phyloP scores from a whole-genome alignment of 1,284 basidiomycete species.

The Entoloma clypeatum region DNA sequence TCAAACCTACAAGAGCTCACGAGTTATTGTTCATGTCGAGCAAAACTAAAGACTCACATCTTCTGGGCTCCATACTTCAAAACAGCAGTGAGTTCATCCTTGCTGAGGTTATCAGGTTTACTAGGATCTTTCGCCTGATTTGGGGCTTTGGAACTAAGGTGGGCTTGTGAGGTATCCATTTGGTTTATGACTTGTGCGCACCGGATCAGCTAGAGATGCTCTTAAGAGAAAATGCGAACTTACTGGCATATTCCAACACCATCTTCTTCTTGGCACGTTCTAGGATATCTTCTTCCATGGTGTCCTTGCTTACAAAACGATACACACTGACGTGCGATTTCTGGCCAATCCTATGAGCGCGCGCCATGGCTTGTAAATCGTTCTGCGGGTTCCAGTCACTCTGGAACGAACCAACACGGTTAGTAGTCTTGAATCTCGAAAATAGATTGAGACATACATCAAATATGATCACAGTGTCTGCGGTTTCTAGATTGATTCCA shows the following conservation, averaged over 20 bases:
- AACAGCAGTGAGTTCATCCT: conserved; percentile 97
- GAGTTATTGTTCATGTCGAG: conserved; percentile 7
- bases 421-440: no score
- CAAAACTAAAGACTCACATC: conserved; percentile 58
- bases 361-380: conserved; percentile 98
- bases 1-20: conserved; percentile 69
- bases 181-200: conserved; percentile 86
- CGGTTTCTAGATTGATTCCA: conserved; percentile 98
- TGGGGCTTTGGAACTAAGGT: conserved; percentile 79
- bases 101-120: conserved; percentile 89
- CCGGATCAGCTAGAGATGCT: conserved; percentile 14
- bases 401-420: conserved; percentile 49
- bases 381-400: conserved; percentile 98
- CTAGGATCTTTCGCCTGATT: conserved; percentile 60
- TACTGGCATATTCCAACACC: conserved; percentile 99
- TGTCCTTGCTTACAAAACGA: conserved; percentile 97
- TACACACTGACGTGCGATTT: conserved; percentile 99
- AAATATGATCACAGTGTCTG: conserved; percentile 98
- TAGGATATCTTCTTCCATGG: conserved; percentile 98
- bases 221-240: conserved; percentile 34
- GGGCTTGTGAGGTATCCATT: conserved; percentile 98
- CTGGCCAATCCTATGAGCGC: conserved; percentile 95
- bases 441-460: conserved; percentile 59
- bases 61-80: conserved; percentile 99
- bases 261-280: conserved; percentile 99